Percentiles rank a stretch among this genome's conserved stretches.
These are phyloP conservation scores for Grigorovia humatica DNA, from an alignment of 805 yeast genomes.

Conservation along the genomic window DNA sequence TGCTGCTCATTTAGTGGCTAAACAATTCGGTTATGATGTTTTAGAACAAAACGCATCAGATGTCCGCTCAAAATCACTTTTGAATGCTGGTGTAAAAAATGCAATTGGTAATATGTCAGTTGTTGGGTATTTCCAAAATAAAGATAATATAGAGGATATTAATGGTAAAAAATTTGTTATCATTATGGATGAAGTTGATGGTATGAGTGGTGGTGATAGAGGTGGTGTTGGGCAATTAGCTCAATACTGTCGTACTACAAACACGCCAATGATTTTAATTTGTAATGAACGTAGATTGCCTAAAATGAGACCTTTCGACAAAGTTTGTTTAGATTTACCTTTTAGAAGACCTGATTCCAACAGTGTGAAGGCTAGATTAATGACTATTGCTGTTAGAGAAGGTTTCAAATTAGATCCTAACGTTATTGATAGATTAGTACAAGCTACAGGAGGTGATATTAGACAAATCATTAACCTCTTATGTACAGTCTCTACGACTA, in stretches of 20 bases:
- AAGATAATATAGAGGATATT: constrained; percentile 15
- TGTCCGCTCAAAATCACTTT: constrained; percentile 71
- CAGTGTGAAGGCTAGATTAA: constrained; percentile 70
- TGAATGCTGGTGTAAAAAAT: constrained; percentile 58
- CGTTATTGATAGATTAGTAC: constrained; percentile 73
- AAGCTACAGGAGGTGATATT: constrained; percentile 81
- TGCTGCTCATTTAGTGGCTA: constrained; percentile 67
- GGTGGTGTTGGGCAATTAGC: constrained; percentile 97
- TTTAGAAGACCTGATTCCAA: constrained; percentile 83
- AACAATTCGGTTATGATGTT: constrained; percentile 58
- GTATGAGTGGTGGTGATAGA: constrained; percentile 97
- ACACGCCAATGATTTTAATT: constrained; percentile 82
- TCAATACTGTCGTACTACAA: constrained; percentile 70
- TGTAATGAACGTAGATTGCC: constrained; percentile 90
- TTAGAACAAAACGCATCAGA: constrained; percentile 81
- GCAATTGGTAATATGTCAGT: constrained; percentile 76
- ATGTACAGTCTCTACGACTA: constrained; percentile 73
- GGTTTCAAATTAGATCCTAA: constrained; percentile 69
- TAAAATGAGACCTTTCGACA: constrained; percentile 92
- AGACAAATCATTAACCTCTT: constrained; percentile 86
- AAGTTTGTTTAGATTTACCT: constrained; percentile 64
- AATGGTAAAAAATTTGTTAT: constrained; percentile 59
- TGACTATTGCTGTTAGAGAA: constrained; percentile 86
- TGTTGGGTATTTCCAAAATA: constrained; percentile 54
- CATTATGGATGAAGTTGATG: constrained; percentile 98